Evolutionary conservation across 768 basidiomycete genomes (phyloP).

Genomic region (Pisolithus orientalis): DNA sequence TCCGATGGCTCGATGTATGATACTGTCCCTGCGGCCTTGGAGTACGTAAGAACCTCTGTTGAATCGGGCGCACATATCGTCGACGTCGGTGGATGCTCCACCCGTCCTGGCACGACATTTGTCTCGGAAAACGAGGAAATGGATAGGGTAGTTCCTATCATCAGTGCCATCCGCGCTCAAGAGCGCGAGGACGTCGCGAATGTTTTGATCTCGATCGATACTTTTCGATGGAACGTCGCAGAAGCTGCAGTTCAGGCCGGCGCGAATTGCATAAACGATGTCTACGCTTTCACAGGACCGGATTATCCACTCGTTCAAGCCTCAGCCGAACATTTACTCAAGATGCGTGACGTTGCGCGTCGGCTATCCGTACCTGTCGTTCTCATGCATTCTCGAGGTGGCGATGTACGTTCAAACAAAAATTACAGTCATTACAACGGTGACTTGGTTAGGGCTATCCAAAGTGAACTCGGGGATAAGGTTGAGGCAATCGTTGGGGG

Average conservation of each 20-base stretch:
- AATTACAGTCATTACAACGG: constrained; percentile 46
- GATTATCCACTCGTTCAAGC: constrained; percentile 34
- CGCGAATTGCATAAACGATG: constrained; percentile 93
- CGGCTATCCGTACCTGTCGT: constrained; percentile 71
- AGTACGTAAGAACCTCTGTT: constrained; percentile 45
- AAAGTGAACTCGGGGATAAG: constrained; percentile 63
- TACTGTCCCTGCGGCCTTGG: constrained; percentile 46
- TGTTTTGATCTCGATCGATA: constrained; percentile 21
- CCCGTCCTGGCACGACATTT: constrained; percentile 70
- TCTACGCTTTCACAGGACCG: constrained; percentile 71
- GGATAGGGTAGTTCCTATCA: constrained; percentile 63
- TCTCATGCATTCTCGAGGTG: constrained; percentile 93
- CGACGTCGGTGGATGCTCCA: constrained; percentile 93
- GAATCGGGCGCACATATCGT: constrained; percentile 65
- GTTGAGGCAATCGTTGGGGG: constrained; percentile 61
- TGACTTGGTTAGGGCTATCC: constrained; percentile 59
- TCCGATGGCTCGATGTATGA: constrained; percentile 74
- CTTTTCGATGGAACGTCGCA: constrained; percentile 54
- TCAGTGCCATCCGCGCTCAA: constrained; percentile 48
- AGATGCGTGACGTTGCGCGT: constrained; percentile 65
- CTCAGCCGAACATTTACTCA: constrained; percentile 35
- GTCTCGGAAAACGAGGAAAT: constrained; percentile 68
- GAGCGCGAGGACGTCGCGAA: constrained; percentile 8
- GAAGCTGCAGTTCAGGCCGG: constrained; percentile 70
- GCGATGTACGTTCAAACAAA: constrained; percentile 73